Conservation (phyloP, 768 basidiomycete genomes). For the Suillus clintonianus region DNA sequence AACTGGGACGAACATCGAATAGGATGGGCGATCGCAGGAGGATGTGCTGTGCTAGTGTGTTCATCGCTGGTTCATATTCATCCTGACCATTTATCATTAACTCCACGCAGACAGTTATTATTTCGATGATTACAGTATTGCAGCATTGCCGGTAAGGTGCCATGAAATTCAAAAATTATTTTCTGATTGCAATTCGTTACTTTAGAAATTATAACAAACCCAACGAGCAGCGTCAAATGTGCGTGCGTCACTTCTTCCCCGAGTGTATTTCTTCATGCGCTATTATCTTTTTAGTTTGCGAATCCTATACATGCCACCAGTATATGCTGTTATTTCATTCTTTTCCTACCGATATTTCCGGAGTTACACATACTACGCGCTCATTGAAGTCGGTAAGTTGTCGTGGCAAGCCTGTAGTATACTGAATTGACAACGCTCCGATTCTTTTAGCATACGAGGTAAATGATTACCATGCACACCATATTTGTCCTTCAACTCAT, state of each 20-base stretch:
- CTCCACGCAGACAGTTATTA: conserved; percentile 53
- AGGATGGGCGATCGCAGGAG: conserved; percentile 75
- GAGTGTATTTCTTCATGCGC: neutral
- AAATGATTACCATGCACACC: conserved; percentile 14
- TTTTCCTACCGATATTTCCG: conserved; percentile 85
- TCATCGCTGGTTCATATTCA: neutral
- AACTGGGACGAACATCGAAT: conserved; percentile 67
- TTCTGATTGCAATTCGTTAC: neutral
- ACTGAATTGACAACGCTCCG: conserved; percentile 19
- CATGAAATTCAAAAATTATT: neutral
- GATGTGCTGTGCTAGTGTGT: conserved; percentile 57
- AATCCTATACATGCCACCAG: conserved; percentile 80
- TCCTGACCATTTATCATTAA: neutral
- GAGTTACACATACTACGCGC: conserved; percentile 65
- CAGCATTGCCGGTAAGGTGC: conserved; percentile 63
- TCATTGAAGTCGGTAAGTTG: conserved; percentile 49
- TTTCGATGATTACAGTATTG: conserved; percentile 56
- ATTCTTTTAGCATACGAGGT: conserved; percentile 65
- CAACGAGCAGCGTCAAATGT: conserved; percentile 82
- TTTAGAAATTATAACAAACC: conserved; percentile 71
- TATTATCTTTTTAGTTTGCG: conserved; percentile 52
- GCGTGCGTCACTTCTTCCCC: conserved; percentile 20
- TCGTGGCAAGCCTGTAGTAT: neutral
- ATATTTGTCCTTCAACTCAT: conserved; percentile 16
- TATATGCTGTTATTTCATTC: conserved; percentile 84